Base-by-base conservation (phyloP, 2,329 filamentous ascomycete genomes). In the Curvularia sp. region DNA sequence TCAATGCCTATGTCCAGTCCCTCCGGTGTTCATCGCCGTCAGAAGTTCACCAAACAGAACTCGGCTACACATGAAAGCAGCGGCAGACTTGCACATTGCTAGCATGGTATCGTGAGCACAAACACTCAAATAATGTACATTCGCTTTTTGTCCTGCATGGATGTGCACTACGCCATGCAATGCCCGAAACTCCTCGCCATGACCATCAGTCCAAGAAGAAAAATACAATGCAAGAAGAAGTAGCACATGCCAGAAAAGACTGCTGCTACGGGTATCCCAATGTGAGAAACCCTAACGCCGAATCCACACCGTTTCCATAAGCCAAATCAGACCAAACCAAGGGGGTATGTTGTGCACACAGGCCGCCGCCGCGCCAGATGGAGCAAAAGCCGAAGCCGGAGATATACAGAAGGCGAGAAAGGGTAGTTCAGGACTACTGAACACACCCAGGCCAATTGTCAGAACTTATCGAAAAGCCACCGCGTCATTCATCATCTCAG, bases 171-270 rank as follows among this genome's bases (percentile, higher is more conserved):
- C 61, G 61, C 67, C 63, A 66, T 70, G 68, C 66, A 70, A 70
- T 71, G 67, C 63, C 69, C 62, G 39, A 54, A 70, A 72, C 68
- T 69, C 69, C 69, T 59, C 58, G 63, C 69, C 67, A 63, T 68
- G 60, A 65, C 54, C 57, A 53, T 65, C 59, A 60, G 63, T 62
- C 55, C 36, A 58, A 58, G 55, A 65, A 66, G 55, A 55, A 64
- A 59, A 61, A 60, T 64, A 61, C 61, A 68, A 69, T 66, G 67
- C 61, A 70, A 49, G 51, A 61, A 60, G 28, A 50, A 65, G 61
- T 60, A 57, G 63, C 57, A 66, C 55, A 51, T 54, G 57, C 55
- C 50, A 46, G 49, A 51, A 30, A 48, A 68, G 59, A 65, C 57
- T 61, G 61, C 64, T 57, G 49, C 65, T 64, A 68, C 65, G 67